Percentiles rank a stretch among this genome's conserved stretches.
Evolutionary conservation across 129 eudicot species (phyloP).

Genomic region (Logfia minima): DNA sequence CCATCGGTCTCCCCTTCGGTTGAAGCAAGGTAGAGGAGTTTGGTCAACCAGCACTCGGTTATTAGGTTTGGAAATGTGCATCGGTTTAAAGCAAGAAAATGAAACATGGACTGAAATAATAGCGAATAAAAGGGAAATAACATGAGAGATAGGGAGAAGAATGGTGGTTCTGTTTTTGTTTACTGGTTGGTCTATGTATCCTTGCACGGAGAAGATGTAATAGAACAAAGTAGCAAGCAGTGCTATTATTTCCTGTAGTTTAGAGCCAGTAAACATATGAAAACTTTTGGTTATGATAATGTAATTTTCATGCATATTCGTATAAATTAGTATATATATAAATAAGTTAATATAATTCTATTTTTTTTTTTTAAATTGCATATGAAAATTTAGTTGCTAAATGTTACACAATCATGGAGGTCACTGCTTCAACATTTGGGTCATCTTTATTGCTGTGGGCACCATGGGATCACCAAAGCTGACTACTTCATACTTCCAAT

Average conservation of each 20-base stretch:
- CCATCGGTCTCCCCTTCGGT: conserved; percentile 30
- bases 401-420: too few relatives aligned
- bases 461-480: background rate
- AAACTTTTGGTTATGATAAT: too few relatives aligned
- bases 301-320: too few relatives aligned
- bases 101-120: background rate
- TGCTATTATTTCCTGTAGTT: background rate
- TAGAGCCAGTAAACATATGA: background rate
- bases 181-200: conserved; percentile 21
- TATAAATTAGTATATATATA: too few relatives aligned
- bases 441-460: conserved; percentile 19
- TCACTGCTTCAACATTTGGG: conserved; percentile 1
- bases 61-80: conserved; percentile 21
- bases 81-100: conserved; percentile 27
- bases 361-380: too few relatives aligned
- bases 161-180: background rate
- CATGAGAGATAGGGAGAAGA: background rate
- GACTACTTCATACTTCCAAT: conserved; percentile 11
- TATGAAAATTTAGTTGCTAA: too few relatives aligned
- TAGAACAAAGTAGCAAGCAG: background rate
- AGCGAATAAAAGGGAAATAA: background rate
- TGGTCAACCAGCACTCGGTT: conserved; percentile 22
- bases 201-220: conserved; percentile 12
- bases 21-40: conserved; percentile 30
- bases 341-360: too few relatives aligned